Evolutionary conservation across 1,139 yeast genomes (phyloP).

Genomic region (Blastobotrys ciferrii): DNA sequence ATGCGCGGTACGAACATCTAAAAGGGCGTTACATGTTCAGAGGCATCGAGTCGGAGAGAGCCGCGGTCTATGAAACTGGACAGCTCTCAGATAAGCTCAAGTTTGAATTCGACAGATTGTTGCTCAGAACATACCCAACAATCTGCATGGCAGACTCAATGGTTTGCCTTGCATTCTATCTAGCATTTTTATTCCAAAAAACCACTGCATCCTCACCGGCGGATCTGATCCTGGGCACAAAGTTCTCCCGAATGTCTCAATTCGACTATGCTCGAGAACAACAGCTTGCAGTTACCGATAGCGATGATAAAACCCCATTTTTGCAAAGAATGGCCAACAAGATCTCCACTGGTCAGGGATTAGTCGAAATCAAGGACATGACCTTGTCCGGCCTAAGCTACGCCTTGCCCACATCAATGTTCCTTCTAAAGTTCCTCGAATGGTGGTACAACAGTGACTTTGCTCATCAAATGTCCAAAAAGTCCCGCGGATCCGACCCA

Average conservation of each 20-base stretch:
- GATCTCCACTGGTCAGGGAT: conserved; percentile 24
- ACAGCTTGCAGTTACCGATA: conserved; percentile 11
- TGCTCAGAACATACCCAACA: conserved; percentile 62
- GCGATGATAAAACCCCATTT: conserved; percentile 8
- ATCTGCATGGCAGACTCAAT: conserved; percentile 49
- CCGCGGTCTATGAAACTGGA: conserved; percentile 28
- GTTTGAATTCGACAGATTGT: conserved; percentile 42
- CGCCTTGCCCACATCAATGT: conserved; percentile 80
- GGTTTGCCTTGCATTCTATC: conserved; percentile 56
- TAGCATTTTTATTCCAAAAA: conserved; percentile 67
- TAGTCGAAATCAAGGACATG: conserved; percentile 40
- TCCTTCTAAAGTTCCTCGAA: conserved; percentile 79
- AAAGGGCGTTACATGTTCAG: conserved; percentile 57
- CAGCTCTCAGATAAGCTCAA: conserved; percentile 23
- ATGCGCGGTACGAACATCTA: conserved; percentile 61
- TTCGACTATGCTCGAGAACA: conserved; percentile 56
- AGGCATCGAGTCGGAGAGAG: conserved; percentile 41
- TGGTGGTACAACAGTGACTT: conserved; percentile 92
- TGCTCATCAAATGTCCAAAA: conserved; percentile 58
- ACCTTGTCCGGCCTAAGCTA: conserved; percentile 31
- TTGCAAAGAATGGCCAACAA: conserved; percentile 15
- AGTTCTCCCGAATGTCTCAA: conserved; percentile 65
- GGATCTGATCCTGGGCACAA: conserved; percentile 61
- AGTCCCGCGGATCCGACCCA: conserved; percentile 47
- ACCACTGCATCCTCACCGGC: conserved; percentile 63